Conservation (phyloP, 768 basidiomycete species). For the Suillus cothurnatus region DNA sequence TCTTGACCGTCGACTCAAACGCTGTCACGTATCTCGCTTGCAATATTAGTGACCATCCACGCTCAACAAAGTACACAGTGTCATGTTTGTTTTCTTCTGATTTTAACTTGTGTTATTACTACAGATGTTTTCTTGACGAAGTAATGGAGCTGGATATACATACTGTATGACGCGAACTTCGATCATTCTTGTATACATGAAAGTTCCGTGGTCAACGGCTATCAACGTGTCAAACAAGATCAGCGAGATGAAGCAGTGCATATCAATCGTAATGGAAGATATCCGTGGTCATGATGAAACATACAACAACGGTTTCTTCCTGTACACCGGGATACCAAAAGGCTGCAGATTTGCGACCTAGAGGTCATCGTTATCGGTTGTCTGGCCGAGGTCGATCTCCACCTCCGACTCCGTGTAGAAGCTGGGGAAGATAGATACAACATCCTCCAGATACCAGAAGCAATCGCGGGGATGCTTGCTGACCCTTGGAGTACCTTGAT, state of each 20-base stretch:
- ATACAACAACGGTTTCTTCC: not conserved
- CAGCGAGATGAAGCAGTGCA: not conserved
- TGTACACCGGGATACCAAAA: not conserved
- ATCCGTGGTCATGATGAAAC: not conserved
- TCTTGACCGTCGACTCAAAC: too few relatives aligned
- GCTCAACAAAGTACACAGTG: not conserved
- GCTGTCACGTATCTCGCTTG: too few relatives aligned
- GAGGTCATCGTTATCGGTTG: not conserved
- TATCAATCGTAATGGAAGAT: not conserved
- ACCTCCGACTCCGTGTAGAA: constrained; percentile 38
- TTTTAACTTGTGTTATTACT: not conserved
- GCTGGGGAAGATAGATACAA: constrained; percentile 52
- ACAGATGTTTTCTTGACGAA: not conserved
- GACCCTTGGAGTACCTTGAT: not conserved
- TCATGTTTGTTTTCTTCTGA: not conserved
- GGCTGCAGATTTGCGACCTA: not conserved
- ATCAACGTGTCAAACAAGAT: not conserved
- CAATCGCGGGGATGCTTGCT: constrained; percentile 18
- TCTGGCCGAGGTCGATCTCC: constrained; percentile 3
- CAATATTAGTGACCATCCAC: not conserved
- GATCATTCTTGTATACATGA: not conserved
- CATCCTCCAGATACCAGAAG: constrained; percentile 62
- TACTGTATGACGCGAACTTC: not conserved
- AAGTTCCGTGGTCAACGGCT: not conserved
- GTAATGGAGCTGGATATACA: not conserved